Conservation (phyloP, 257 asterid genomes). For the Solanum verrucosum region DNA sequence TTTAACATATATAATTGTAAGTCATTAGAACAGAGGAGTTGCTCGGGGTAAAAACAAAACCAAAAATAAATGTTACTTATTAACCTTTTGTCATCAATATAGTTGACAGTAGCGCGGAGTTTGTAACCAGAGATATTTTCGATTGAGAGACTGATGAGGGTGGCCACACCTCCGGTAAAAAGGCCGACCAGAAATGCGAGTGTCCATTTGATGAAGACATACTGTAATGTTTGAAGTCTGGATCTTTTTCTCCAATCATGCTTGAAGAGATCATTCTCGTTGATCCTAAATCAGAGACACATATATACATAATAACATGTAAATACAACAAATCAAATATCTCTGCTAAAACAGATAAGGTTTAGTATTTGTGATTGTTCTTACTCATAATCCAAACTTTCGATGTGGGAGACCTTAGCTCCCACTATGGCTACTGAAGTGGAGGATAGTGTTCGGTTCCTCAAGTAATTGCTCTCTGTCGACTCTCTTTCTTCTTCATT, state of each 20-base stretch:
- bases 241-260: constrained; percentile 96
- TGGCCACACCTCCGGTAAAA: constrained; percentile 71
- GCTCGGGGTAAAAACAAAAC: background rate
- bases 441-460: constrained; percentile 43
- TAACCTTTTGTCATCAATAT: constrained; percentile 59
- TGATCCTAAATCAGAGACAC: constrained; percentile 37
- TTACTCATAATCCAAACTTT: constrained; percentile 97
- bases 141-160: constrained; percentile 71
- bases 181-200: constrained; percentile 81
- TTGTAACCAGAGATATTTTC: constrained; percentile 90
- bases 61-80: background rate
- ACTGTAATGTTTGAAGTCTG: constrained; percentile 57
- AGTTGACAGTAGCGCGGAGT: constrained; percentile 41
- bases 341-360: background rate
- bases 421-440: constrained; percentile 63
- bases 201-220: constrained; percentile 64
- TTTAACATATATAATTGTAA: background rate
- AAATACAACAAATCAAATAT: background rate
- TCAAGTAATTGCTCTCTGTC: constrained; percentile 50
- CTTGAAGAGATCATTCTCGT: constrained; percentile 86
- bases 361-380: background rate
- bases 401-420: constrained; percentile 69
- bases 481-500: constrained; percentile 44
- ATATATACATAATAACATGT: background rate
- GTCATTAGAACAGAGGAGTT: background rate